Conservation (phyloP, 345 rosid species). For the Nasturtium officinale region DNA sequence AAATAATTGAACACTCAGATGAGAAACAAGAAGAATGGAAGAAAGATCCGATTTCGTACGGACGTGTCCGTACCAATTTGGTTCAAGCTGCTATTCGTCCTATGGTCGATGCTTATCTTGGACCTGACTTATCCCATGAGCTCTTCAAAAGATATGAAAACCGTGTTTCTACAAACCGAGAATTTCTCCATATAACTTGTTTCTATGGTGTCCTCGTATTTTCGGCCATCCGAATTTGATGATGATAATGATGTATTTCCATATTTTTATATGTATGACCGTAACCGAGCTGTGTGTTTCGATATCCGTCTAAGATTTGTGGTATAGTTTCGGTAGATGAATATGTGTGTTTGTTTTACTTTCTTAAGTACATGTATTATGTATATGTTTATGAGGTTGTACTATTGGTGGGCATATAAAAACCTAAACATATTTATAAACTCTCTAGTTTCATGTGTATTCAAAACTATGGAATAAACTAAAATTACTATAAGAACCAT, state of each 20-base stretch:
- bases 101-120: conserved; percentile 54
- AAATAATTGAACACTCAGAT: conserved; percentile 49
- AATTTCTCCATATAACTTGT: conserved; percentile 52
- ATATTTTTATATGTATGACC: not conserved
- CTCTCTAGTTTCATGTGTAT: not conserved
- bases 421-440: not conserved
- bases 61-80: conserved; percentile 57
- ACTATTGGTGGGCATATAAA: not conserved
- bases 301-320: conserved; percentile 1
- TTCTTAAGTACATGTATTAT: not conserved
- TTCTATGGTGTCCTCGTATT: conserved; percentile 56
- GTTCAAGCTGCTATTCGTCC: conserved; percentile 60
- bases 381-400: not conserved
- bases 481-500: not conserved
- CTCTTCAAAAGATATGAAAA: conserved; percentile 51
- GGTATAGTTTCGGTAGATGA: not conserved
- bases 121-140: conserved; percentile 50
- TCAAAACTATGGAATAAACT: not conserved
- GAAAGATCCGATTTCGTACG: conserved; percentile 56
- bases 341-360: not conserved
- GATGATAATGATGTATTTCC: not conserved
- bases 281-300: conserved; percentile 3
- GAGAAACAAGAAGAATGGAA: conserved; percentile 58
- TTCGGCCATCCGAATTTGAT: conserved; percentile 47
- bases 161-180: conserved; percentile 47